phyloP scores from a whole-genome alignment of 768 basidiomycete species.

The Floccularia luteovirens region DNA sequence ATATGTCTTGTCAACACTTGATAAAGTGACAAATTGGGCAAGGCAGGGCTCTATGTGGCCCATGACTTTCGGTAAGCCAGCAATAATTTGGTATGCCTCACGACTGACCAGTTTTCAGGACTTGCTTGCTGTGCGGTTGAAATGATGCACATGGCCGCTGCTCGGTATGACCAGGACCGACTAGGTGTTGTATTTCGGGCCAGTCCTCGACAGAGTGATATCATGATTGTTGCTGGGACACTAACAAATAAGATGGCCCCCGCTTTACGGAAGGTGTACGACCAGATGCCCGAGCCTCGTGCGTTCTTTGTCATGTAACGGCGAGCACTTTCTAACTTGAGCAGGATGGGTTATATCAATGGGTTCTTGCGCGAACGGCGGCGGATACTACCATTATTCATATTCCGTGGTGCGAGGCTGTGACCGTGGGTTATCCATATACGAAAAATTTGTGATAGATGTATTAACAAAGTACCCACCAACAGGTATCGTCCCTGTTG shows the following conservation, averaged over 20 bases:
- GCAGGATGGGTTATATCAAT: constrained; percentile 98
- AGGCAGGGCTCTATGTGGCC: constrained; percentile 99
- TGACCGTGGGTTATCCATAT: constrained; percentile 70
- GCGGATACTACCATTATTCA: constrained; percentile 96
- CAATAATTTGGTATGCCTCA: too few species aligned
- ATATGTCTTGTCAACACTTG: constrained; percentile 92
- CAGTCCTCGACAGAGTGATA: constrained; percentile 94
- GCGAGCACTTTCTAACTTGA: constrained; percentile 4
- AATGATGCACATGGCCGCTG: constrained; percentile 99
- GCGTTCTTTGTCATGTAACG: constrained; percentile 17
- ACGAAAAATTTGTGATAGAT: too few species aligned
- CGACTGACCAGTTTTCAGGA: too few species aligned
- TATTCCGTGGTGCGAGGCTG: constrained; percentile 98
- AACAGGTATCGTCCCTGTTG: constrained; percentile 95
- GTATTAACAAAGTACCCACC: constrained; percentile 7
- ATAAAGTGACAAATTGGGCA: constrained; percentile 97
- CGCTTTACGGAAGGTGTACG: constrained; percentile 91
- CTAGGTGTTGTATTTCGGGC: constrained; percentile 98
- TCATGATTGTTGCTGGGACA: constrained; percentile 99
- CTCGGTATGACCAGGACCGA: constrained; percentile 97
- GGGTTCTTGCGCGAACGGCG: constrained; percentile 99
- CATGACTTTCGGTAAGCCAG: constrained; percentile 78
- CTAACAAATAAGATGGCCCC: constrained; percentile 99
- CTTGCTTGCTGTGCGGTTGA: constrained; percentile 99
- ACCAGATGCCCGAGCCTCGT: constrained; percentile 98